Percentiles rank a stretch among this genome's conserved stretches.
phyloP scores from a whole-genome alignment of 768 basidiomycete genomes.

The Russula foetens region DNA sequence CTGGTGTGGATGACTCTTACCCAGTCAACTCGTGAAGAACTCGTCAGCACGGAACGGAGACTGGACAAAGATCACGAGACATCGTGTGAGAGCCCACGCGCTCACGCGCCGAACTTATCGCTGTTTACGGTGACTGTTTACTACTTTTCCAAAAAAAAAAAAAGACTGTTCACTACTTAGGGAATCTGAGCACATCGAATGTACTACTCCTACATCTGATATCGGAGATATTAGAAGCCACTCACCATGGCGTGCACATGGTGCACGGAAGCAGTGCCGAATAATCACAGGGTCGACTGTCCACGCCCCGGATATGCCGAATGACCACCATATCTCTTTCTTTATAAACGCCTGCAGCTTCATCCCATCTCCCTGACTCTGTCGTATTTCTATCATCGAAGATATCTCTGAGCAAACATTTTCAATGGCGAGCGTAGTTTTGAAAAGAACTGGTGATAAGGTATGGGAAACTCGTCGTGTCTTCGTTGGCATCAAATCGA shows the following conservation, averaged over 20 bases:
- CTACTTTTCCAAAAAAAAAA: too few species aligned
- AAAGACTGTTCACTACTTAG: too few species aligned
- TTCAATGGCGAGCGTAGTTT: constrained; percentile 42
- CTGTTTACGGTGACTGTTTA: too few species aligned
- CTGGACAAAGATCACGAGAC: neutral
- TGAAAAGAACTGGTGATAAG: constrained; percentile 57
- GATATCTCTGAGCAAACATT: constrained; percentile 9
- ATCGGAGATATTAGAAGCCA: too few species aligned
- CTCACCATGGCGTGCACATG: too few species aligned
- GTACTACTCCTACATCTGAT: too few species aligned
- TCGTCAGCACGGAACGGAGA: neutral
- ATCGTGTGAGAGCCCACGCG: too few species aligned
- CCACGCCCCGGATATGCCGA: neutral
- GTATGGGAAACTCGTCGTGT: constrained; percentile 25
- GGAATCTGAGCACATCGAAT: too few species aligned
- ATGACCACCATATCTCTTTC: neutral
- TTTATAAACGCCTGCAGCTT: neutral
- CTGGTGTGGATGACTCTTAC: neutral
- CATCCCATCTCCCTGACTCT: neutral
- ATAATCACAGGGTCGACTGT: too few species aligned
- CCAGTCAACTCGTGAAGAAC: neutral
- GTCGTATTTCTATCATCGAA: neutral
- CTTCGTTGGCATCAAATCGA: neutral
- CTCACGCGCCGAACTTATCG: too few species aligned
- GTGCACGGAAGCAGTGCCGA: too few species aligned